These are phyloP conservation scores for Lunasporangiospora selenospora DNA, from an alignment of 192 early-diverging fungal genomes.

Conservation along the genomic window DNA sequence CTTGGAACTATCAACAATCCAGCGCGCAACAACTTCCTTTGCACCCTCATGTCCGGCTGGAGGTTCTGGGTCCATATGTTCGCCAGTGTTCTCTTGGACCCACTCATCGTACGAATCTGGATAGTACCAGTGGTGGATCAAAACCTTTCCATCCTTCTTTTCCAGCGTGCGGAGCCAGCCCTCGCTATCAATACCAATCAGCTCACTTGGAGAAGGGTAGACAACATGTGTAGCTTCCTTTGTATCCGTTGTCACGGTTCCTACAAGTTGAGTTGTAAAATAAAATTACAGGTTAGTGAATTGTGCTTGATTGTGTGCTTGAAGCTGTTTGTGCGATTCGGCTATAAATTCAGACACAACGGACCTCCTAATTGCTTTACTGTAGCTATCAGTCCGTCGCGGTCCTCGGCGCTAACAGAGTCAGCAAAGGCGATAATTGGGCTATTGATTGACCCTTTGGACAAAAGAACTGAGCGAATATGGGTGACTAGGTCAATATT, in stretches of 20 bases:
- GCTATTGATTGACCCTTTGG: slow-evolving; percentile 28
- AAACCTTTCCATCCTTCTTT: slow-evolving; percentile 60
- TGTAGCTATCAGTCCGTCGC: slow-evolving; percentile 26
- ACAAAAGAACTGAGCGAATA: slow-evolving; percentile 43
- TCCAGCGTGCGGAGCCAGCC: slow-evolving; percentile 66
- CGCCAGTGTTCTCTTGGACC: slow-evolving; percentile 62
- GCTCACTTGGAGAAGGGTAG: slow-evolving; percentile 29
- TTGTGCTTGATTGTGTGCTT: no score
- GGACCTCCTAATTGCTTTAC: slow-evolving; percentile 53
- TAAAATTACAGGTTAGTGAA: no score
- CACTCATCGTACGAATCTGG: slow-evolving; percentile 83
- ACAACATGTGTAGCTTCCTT: slow-evolving; percentile 56
- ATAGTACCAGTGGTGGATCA: slow-evolving; percentile 80
- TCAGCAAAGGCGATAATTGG: slow-evolving; percentile 53
- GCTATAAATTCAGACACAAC: no score
- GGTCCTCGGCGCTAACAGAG: slow-evolving; percentile 22
- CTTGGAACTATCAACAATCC: slow-evolving; percentile 74
- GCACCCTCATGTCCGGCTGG: slow-evolving; percentile 66
- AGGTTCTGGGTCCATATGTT: slow-evolving; percentile 61
- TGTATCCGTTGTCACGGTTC: slow-evolving; percentile 17
- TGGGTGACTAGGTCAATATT: slow-evolving; percentile 44
- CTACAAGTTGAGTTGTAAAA: no score
- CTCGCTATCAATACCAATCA: slow-evolving; percentile 42
- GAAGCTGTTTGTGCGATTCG: no score
- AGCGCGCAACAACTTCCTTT: slow-evolving; percentile 71